These are phyloP conservation scores for Mortierella sp. DNA, from an alignment of 371 early-diverging fungal genomes.

Conservation along the genomic window DNA sequence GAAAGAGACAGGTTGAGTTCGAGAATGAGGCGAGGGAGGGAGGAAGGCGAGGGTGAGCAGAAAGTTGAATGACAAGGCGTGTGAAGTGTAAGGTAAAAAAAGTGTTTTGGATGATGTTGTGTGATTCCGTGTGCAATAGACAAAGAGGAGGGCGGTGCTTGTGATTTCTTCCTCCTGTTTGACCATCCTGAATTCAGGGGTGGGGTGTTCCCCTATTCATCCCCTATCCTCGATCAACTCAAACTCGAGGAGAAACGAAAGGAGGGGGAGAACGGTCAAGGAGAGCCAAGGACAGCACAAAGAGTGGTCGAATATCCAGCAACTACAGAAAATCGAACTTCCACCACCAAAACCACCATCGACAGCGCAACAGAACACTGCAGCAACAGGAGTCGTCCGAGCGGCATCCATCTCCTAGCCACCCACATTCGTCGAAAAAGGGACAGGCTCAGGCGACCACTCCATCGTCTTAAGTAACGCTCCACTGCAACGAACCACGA, in stretches of 20 bases:
- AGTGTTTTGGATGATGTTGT: neutral
- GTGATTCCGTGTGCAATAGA: neutral
- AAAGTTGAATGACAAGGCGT: conserved; percentile 6
- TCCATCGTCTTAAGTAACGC: neutral
- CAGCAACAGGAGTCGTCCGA: neutral
- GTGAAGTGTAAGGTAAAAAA: neutral
- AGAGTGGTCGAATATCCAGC: neutral
- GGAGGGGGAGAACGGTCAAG: neutral
- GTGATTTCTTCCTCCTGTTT: neutral
- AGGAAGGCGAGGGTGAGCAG: conserved; percentile 12
- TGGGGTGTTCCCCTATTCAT: neutral
- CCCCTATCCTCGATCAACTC: neutral
- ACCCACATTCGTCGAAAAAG: conserved; percentile 18
- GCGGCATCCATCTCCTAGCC: neutral
- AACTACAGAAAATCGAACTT: neutral
- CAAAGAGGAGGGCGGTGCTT: neutral
- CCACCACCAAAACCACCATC: conserved; percentile 8
- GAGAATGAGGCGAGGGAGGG: conserved; percentile 14
- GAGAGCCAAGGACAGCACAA: conserved; percentile 1
- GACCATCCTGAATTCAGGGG: conserved; percentile 3
- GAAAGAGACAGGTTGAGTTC: conserved; percentile 15
- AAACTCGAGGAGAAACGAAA: neutral
- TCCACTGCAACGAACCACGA: neutral
- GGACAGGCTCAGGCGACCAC: neutral
- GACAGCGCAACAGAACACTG: neutral